A percentile compares a stretch with the other conserved stretches of the same genome.
These are phyloP conservation scores for Claviceps sp. DNA, from an alignment of 2,329 filamentous ascomycete species.

Conservation along the genomic window DNA sequence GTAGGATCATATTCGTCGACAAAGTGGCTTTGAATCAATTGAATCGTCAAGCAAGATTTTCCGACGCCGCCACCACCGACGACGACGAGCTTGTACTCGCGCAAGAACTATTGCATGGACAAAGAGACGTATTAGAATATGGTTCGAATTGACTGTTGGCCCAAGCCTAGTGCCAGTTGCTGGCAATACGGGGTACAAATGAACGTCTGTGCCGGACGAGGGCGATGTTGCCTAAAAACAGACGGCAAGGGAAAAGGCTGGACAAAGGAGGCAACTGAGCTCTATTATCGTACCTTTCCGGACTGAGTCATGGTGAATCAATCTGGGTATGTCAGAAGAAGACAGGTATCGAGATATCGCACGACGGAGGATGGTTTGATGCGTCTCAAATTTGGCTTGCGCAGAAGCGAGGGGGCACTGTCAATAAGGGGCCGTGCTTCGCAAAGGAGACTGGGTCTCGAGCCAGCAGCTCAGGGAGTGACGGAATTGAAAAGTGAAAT, in stretches of 20 bases:
- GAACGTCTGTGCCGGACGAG: not conserved
- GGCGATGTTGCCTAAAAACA: not conserved
- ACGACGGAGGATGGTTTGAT: conserved; percentile 1
- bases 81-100: conserved; percentile 93
- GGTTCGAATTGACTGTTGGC: not conserved
- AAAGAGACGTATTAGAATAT: not conserved
- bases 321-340: not conserved
- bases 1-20: conserved; percentile 99
- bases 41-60: conserved; percentile 98
- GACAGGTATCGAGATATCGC: conserved; percentile 3
- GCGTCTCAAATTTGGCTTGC: conserved; percentile 9
- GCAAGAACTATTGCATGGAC: conserved; percentile 48
- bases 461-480: conserved; percentile 1
- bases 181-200: not conserved
- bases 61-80: conserved; percentile 96
- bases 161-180: not conserved
- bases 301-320: conserved; percentile 20
- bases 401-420: conserved; percentile 2
- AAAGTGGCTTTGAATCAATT: conserved; percentile 91
- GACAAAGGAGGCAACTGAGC: not conserved
- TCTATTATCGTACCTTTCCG: conserved; percentile 18
- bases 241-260: not conserved
- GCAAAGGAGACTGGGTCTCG: not conserved
- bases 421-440: conserved; percentile 2
- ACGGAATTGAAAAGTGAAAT: not conserved